Base-by-base conservation (phyloP, 2,329 filamentous ascomycete genomes). In the Alternaria brassicicola region DNA sequence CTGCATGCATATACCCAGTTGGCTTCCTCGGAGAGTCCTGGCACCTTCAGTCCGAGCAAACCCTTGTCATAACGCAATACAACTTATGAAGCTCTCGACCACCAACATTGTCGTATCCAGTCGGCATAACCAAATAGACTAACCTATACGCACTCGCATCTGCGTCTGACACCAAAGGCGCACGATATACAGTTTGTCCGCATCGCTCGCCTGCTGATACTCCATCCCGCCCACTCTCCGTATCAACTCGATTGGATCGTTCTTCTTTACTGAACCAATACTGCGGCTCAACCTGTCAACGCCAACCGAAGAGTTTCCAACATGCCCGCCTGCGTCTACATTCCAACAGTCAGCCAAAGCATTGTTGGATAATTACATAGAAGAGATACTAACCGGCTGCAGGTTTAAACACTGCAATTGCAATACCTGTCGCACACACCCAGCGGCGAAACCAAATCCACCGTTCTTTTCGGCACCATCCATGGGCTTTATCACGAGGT, bases 361-460 rank as follows among this genome's bases (percentile, higher is more conserved):
- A 13, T 47, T 9, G 8, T 21, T 13, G n/a, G n/a, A n/a, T n/a
- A 10, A n/a, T 6, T 17, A 15, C 19, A 28, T 9, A 0, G 13
- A 8, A 46, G 17, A 1, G 6, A 2, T 6, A 43, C 61, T 61
- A 38, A 63, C 95, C 95, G 57, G 86, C 81, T 8, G 88, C 76
- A 51, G 87, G 83, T 74, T 89, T 89, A 35, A 89, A 80, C 2
- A 88, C 78, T 15, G 88, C 80, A 0, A 87, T 86, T 0, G 82
- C 84, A 10, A 96, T 83, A 0, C 92, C 93, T 73, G 92, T 95
- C 1, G 88, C 91, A 38, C 91, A 38, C 96, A 81, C 0, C 91
- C 91, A 74, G 93, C 93, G 8, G 91, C 73, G 6, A 93, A 80
- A 1, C 93, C 93, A 3, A 79, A 79, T 2, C 79, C 70, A 2